These are phyloP conservation scores for Tetrapisispora fleetii DNA, from an alignment of 805 yeast species.

Conservation along the genomic window DNA sequence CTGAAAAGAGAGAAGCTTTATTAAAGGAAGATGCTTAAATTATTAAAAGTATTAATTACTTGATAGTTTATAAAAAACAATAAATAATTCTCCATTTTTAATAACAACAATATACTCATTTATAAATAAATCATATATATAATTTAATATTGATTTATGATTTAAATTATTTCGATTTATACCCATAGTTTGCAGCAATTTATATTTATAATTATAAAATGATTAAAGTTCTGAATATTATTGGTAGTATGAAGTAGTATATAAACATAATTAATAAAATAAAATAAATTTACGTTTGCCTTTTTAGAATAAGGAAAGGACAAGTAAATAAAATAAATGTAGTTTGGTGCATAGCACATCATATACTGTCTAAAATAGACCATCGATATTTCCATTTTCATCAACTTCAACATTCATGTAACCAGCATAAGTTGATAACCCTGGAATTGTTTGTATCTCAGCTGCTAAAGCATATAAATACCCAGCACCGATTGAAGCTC, in stretches of 20 bases:
- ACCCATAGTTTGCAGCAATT: too few species aligned
- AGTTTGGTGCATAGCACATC: neutral
- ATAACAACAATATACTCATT: neutral
- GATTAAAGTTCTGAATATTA: neutral
- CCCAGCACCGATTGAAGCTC: conserved; percentile 94
- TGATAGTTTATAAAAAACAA: neutral
- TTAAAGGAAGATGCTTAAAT: conserved; percentile 56
- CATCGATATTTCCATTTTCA: conserved; percentile 85
- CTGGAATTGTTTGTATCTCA: conserved; percentile 95
- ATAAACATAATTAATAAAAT: neutral
- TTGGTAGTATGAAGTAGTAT: neutral
- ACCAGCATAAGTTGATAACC: conserved; percentile 91
- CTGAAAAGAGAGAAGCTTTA: conserved; percentile 97
- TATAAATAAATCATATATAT: too few species aligned
- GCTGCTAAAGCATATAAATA: conserved; percentile 94
- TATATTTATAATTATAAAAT: too few species aligned
- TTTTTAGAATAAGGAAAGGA: too few species aligned
- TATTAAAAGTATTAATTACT: neutral
- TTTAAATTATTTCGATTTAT: neutral
- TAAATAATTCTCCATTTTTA: neutral
- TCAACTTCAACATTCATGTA: conserved; percentile 94
- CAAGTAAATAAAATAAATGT: too few species aligned
- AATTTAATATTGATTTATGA: neutral
- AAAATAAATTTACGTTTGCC: neutral
- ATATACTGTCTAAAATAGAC: conserved; percentile 53